phyloP scores from a whole-genome alignment of 352 stramenopile genomes.

The Phytopythium mirpurense region DNA sequence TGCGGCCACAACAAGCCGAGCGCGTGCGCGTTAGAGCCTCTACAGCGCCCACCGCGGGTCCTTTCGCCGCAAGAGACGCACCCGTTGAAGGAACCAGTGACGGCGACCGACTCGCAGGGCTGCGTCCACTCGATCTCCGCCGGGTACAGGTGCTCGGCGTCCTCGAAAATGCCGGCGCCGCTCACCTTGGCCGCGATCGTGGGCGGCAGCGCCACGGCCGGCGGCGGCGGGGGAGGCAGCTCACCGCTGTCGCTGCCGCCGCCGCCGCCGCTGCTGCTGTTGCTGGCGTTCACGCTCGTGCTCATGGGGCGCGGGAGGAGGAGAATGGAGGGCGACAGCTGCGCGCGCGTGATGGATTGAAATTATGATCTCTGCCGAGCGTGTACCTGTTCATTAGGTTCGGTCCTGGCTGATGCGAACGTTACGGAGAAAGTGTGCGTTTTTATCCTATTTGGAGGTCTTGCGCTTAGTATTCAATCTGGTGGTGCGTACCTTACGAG shows the following conservation, averaged over 20 bases:
- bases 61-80: constrained; percentile 9
- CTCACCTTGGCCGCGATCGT: constrained; percentile 10
- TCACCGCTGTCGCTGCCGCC: neutral
- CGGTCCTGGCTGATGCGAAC: no score
- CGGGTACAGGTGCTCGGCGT: constrained; percentile 45
- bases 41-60: neutral
- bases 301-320: neutral
- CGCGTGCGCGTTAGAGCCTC: neutral
- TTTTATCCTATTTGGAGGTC: neutral
- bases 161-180: constrained; percentile 27
- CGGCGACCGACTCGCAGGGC: constrained; percentile 42
- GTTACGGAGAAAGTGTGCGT: neutral
- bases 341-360: no score
- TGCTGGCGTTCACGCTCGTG: neutral
- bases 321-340: no score
- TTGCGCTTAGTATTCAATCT: constrained; percentile 3
- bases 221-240: neutral
- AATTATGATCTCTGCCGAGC: no score
- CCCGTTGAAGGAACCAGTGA: constrained; percentile 84
- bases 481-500: neutral
- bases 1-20: constrained; percentile 12
- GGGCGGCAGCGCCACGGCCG: constrained; percentile 5
- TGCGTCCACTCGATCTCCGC: constrained; percentile 59
- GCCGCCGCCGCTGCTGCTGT: neutral
- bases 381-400: no score